A percentile compares a stretch with the other conserved stretches of the same genome.
Conservation (phyloP, 345 rosid genomes). For the Eucalyptus rudis region DNA sequence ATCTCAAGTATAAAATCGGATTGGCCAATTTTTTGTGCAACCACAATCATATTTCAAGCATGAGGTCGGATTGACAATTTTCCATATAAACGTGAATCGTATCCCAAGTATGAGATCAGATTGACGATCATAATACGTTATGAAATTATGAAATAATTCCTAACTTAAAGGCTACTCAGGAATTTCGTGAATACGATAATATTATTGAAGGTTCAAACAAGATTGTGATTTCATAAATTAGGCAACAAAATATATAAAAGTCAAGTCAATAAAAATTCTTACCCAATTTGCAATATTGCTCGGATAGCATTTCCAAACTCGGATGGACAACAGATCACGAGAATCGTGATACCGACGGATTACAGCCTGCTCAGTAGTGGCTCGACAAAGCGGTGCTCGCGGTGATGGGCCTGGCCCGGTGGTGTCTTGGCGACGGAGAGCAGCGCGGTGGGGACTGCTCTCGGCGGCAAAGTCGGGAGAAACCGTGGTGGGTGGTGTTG, state of each 20-base stretch:
- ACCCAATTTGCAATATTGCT: background rate
- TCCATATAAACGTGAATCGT: fast-evolving
- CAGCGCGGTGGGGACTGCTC: background rate
- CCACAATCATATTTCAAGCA: fast-evolving
- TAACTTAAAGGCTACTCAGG: too few species aligned
- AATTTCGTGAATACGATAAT: fast-evolving
- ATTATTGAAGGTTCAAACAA: too few species aligned
- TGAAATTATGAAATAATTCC: fast-evolving
- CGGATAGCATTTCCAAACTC: background rate
- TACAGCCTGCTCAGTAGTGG: fast-evolving
- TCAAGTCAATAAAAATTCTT: background rate
- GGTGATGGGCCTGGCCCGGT: background rate
- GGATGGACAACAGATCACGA: background rate
- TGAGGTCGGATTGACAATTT: background rate
- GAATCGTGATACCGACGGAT: too few species aligned
- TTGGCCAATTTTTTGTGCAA: too few species aligned
- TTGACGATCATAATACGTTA: too few species aligned
- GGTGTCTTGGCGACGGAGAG: background rate
- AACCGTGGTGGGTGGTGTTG: background rate
- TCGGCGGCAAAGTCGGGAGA: background rate
- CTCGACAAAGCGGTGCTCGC: background rate
- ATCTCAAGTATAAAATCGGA: fast-evolving
- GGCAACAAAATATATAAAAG: background rate
- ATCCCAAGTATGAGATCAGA: fast-evolving
- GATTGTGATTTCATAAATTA: too few species aligned